Conservation (phyloP, 1,284 basidiomycete species). For the Cutaneotrichosporon sp. region DNA sequence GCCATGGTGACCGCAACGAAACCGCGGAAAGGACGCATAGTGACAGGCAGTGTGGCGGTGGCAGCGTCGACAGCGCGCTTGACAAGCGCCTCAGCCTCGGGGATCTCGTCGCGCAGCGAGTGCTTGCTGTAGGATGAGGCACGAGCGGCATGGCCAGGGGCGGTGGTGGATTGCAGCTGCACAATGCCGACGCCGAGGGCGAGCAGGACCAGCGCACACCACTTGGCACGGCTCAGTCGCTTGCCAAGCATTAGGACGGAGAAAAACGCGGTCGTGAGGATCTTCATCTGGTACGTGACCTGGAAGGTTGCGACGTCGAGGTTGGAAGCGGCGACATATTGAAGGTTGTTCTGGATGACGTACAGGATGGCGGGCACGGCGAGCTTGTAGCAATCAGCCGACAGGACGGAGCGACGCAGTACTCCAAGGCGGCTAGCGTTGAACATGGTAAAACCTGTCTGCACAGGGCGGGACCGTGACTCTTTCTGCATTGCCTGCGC, state of each 20-base stretch:
- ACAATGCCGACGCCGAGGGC: conserved; percentile 90
- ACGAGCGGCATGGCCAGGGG: conserved; percentile 18
- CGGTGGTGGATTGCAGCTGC: conserved; percentile 67
- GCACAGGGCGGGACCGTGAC: conserved; percentile 8
- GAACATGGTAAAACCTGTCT: conserved; percentile 29
- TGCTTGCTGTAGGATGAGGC: neutral
- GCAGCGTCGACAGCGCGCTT: conserved; percentile 13
- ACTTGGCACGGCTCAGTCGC: conserved; percentile 71
- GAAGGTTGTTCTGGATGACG: conserved; percentile 93
- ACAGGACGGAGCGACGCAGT: conserved; percentile 59
- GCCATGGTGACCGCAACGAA: conserved; percentile 81
- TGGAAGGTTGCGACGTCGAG: conserved; percentile 88
- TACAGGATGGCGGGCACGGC: conserved; percentile 95
- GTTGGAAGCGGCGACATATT: conserved; percentile 90
- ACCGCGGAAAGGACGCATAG: conserved; percentile 76
- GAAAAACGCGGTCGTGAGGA: conserved; percentile 92
- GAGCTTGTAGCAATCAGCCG: conserved; percentile 90
- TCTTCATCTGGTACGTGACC: conserved; percentile 94
- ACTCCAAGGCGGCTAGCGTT: conserved; percentile 33
- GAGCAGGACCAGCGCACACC: conserved; percentile 78
- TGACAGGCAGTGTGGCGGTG: conserved; percentile 6
- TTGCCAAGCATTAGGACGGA: conserved; percentile 85
- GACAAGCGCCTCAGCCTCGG: conserved; percentile 5
- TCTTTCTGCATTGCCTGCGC: conserved; percentile 8
- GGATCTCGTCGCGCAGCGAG: neutral